Evolutionary conservation across 495 filamentous ascomycete species (phyloP).

Genomic region (Talaromyces adpressus): DNA sequence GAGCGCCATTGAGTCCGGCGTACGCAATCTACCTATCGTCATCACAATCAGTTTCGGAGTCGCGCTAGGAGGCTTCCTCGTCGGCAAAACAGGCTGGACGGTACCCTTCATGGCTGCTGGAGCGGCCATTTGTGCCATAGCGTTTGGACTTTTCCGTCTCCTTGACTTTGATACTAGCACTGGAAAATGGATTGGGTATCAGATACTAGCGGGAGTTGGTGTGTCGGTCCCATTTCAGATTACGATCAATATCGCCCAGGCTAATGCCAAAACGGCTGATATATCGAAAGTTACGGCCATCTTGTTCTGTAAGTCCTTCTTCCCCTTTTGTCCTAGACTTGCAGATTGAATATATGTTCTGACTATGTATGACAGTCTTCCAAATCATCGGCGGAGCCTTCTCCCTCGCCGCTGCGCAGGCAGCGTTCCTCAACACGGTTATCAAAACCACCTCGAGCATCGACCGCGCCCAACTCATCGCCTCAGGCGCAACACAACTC

Average conservation of each 20-base stretch:
- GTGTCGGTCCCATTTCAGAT: constrained; percentile 14
- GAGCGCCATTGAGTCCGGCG: constrained; percentile 40
- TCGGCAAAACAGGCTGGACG: constrained; percentile 25
- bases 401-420: constrained; percentile 32
- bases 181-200: constrained; percentile 49
- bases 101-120: constrained; percentile 27
- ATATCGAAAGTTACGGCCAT: constrained; percentile 3
- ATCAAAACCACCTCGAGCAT: constrained; percentile 29
- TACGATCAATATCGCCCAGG: constrained; percentile 5
- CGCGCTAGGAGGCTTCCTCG: constrained; percentile 22
- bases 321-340: background rate
- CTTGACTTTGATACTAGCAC: constrained; percentile 32
- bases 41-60: constrained; percentile 24
- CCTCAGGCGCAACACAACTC: constrained; percentile 40
- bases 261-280: constrained; percentile 14
- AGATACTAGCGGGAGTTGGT: constrained; percentile 46
- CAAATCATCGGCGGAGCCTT: constrained; percentile 38
- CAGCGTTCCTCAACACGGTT: constrained; percentile 32
- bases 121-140: constrained; percentile 26
- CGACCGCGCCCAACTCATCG: constrained; percentile 27
- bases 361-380: constrained; percentile 19
- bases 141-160: constrained; percentile 43
- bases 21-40: constrained; percentile 46
- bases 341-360: background rate
- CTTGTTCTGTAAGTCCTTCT: background rate